Evolutionary conservation across 2,329 filamentous ascomycete species (phyloP).

Genomic region (Cryphonectria carpinicola): DNA sequence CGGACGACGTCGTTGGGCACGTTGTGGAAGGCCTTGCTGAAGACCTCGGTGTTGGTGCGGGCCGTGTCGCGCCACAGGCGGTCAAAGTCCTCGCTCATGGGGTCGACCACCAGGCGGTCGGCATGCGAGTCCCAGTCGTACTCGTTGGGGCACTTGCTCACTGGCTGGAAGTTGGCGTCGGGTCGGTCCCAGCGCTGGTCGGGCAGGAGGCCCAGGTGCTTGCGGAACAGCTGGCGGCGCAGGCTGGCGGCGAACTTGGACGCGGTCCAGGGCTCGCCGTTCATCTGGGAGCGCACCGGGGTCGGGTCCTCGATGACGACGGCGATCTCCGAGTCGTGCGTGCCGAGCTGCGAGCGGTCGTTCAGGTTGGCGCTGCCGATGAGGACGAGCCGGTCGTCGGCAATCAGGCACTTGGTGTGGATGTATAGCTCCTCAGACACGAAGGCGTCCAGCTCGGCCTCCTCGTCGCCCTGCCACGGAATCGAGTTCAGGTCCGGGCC

Average conservation of each 20-base stretch:
- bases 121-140: conserved; percentile 72
- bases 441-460: conserved; percentile 83
- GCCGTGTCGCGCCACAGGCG: conserved; percentile 75
- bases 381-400: conserved; percentile 82
- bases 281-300: conserved; percentile 72
- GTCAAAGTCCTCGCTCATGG: conserved; percentile 69
- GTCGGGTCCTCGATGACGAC: conserved; percentile 85
- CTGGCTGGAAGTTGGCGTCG: conserved; percentile 77
- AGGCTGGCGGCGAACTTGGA: conserved; percentile 79
- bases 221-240: conserved; percentile 84
- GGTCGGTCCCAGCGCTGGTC: conserved; percentile 70
- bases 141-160: conserved; percentile 70
- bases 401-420: conserved; percentile 88
- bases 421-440: conserved; percentile 97
- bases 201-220: conserved; percentile 84
- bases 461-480: conserved; percentile 75
- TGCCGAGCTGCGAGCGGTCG: conserved; percentile 86
- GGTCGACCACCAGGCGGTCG: conserved; percentile 74
- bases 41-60: conserved; percentile 77
- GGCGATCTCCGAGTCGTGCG: conserved; percentile 88
- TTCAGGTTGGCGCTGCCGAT: conserved; percentile 92
- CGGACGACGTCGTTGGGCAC: conserved; percentile 71
- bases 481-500: conserved; percentile 68
- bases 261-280: conserved; percentile 71
- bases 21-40: conserved; percentile 79